phyloP scores from a whole-genome alignment of 176 grass and related monocot genomes.

The Raddia guianensis region DNA sequence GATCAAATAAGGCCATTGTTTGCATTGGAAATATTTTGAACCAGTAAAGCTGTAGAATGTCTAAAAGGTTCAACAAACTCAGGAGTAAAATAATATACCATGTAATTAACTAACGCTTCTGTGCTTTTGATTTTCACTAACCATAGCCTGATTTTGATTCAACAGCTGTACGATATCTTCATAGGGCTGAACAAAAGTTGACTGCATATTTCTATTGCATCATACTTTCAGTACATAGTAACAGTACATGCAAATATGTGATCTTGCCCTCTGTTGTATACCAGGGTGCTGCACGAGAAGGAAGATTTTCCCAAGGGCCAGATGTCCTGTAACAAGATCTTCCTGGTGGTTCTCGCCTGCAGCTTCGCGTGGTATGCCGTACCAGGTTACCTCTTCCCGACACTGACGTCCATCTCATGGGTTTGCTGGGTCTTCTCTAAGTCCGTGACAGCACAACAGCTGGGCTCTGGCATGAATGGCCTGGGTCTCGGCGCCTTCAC shows the following conservation, averaged over 20 bases:
- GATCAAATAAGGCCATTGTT: too few relatives aligned
- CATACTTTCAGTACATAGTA: not conserved
- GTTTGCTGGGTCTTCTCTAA: constrained; percentile 81
- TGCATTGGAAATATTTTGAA: too few relatives aligned
- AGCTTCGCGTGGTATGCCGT: constrained; percentile 72
- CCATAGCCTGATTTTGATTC: not conserved
- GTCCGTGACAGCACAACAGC: constrained; percentile 77
- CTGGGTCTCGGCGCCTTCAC: constrained; percentile 76
- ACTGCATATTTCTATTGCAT: constrained; percentile 12
- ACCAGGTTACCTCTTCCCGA: constrained; percentile 70
- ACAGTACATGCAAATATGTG: not conserved
- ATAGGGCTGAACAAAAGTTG: not conserved
- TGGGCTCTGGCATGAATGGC: constrained; percentile 70
- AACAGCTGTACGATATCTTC: not conserved
- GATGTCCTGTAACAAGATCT: constrained; percentile 79
- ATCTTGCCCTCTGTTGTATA: constrained; percentile 19
- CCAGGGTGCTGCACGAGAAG: constrained; percentile 83
- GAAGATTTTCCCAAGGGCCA: constrained; percentile 48
- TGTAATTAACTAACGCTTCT: not conserved
- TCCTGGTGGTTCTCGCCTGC: constrained; percentile 66
- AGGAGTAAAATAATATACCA: not conserved
- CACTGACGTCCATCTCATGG: constrained; percentile 75
- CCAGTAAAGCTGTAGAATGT: too few relatives aligned
- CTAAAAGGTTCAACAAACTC: too few relatives aligned
- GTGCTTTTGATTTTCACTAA: not conserved